Evolutionary conservation across 1,284 basidiomycete genomes (phyloP).

Genomic region (Somion occarium): DNA sequence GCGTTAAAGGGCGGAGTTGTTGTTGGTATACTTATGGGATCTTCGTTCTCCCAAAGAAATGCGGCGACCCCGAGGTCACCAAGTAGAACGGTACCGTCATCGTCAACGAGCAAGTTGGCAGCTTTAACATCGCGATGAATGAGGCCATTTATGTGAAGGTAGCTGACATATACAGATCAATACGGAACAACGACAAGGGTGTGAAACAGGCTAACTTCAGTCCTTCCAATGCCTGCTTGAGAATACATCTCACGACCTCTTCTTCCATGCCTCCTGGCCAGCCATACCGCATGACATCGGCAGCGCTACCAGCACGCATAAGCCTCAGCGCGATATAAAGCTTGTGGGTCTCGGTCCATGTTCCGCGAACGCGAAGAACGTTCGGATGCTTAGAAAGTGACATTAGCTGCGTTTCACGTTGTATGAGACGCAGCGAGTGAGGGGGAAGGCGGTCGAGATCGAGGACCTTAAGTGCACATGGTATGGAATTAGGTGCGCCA

Average conservation of each 20-base stretch:
- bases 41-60: conserved; percentile 63
- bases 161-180: conserved; percentile 36
- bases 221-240: conserved; percentile 80
- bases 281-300: conserved; percentile 81
- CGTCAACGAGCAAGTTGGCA: conserved; percentile 83
- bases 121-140: conserved; percentile 90
- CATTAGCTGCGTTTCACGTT: conserved; percentile 88
- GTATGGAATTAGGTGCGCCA: conserved; percentile 34
- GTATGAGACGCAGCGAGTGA: conserved; percentile 62
- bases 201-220: conserved; percentile 55
- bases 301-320: conserved; percentile 85
- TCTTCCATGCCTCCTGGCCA: conserved; percentile 87
- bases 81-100: conserved; percentile 84
- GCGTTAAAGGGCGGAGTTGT: neutral
- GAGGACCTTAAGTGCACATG: conserved; percentile 84
- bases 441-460: conserved; percentile 78
- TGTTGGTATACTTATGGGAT: conserved; percentile 10
- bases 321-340: conserved; percentile 84
- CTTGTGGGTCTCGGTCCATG: conserved; percentile 82
- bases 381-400: conserved; percentile 92
- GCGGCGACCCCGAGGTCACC: conserved; percentile 89
- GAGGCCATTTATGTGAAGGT: conserved; percentile 85
- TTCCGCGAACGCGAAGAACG: conserved; percentile 83
- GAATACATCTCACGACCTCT: conserved; percentile 77
- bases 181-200: conserved; percentile 1